Evolutionary conservation across 768 basidiomycete genomes (phyloP).

Genomic region (Paxillus involutus): DNA sequence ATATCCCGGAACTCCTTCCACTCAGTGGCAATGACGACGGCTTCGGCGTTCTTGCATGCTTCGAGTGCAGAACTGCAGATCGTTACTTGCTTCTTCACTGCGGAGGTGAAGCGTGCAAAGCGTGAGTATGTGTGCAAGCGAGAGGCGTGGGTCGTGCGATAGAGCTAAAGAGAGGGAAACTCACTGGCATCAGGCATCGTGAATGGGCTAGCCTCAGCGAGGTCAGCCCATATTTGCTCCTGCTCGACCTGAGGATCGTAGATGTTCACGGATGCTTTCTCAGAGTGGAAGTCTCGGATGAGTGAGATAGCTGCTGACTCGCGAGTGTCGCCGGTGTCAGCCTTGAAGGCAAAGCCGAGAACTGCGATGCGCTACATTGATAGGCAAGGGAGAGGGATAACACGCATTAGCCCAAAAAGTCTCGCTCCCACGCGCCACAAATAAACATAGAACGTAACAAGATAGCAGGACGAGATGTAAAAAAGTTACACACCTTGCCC

Average conservation of each 20-base stretch:
- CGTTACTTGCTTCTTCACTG: slow-evolving; percentile 88
- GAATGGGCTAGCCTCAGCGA: slow-evolving; percentile 65
- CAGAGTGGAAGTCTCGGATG: slow-evolving; percentile 89
- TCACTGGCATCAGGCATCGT: slow-evolving; percentile 65
- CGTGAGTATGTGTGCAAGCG: background rate
- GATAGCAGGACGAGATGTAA: background rate
- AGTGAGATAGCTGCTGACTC: slow-evolving; percentile 95
- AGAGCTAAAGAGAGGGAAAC: slow-evolving; percentile 24
- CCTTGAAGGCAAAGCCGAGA: slow-evolving; percentile 98
- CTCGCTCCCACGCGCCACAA: slow-evolving; percentile 10
- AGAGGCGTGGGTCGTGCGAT: background rate
- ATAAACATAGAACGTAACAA: background rate
- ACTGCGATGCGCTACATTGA: slow-evolving; percentile 80
- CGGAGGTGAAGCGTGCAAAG: background rate
- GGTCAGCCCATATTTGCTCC: slow-evolving; percentile 84
- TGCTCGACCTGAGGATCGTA: slow-evolving; percentile 91
- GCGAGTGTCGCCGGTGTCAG: slow-evolving; percentile 98
- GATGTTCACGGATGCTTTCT: slow-evolving; percentile 82
- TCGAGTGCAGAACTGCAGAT: slow-evolving; percentile 78
- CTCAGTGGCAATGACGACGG: slow-evolving; percentile 94
- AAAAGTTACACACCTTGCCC: slow-evolving; percentile 62
- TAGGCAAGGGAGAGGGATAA: background rate
- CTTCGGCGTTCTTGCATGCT: slow-evolving; percentile 87
- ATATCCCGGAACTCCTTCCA: slow-evolving; percentile 97
- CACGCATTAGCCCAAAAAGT: slow-evolving; percentile 2